Conservation (phyloP, 1,284 basidiomycete genomes). For the Ganoderma lucidum region DNA sequence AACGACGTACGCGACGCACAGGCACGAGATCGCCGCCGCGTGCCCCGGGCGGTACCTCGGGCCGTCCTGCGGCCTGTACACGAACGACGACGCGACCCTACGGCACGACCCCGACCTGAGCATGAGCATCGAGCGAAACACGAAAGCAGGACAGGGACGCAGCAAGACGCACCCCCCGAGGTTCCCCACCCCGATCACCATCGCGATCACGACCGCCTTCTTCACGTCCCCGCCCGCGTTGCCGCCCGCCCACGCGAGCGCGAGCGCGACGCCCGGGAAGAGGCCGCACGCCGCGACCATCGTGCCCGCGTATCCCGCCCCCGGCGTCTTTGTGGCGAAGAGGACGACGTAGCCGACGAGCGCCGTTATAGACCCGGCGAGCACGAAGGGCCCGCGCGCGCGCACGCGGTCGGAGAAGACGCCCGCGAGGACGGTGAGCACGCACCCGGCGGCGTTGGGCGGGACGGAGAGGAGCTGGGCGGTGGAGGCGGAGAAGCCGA, state of each 20-base stretch:
- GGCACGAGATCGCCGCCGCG: conserved; percentile 24
- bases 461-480: conserved; percentile 39
- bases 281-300: conserved; percentile 67
- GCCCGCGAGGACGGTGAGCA: conserved; percentile 26
- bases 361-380: conserved; percentile 56
- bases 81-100: conserved; percentile 31
- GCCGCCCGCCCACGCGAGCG: conserved; percentile 70
- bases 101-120: too few species aligned
- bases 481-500: conserved; percentile 37
- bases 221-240: conserved; percentile 76
- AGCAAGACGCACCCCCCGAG: conserved; percentile 50
- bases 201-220: conserved; percentile 67
- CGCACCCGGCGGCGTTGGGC: conserved; percentile 27
- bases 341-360: conserved; percentile 72
- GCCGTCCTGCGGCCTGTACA: conserved; percentile 27
- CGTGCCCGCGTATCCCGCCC: conserved; percentile 66
- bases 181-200: conserved; percentile 74
- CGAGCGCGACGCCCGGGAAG: conserved; percentile 65
- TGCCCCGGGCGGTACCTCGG: conserved; percentile 30
- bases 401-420: conserved; percentile 21
- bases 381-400: conserved; percentile 61
- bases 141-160: too few species aligned
- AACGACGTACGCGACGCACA: conserved; percentile 18
- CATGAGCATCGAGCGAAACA: too few species aligned
- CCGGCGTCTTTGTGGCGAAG: conserved; percentile 54